phyloP scores from a whole-genome alignment of 495 filamentous ascomycete genomes.

The Physcia stellaris region DNA sequence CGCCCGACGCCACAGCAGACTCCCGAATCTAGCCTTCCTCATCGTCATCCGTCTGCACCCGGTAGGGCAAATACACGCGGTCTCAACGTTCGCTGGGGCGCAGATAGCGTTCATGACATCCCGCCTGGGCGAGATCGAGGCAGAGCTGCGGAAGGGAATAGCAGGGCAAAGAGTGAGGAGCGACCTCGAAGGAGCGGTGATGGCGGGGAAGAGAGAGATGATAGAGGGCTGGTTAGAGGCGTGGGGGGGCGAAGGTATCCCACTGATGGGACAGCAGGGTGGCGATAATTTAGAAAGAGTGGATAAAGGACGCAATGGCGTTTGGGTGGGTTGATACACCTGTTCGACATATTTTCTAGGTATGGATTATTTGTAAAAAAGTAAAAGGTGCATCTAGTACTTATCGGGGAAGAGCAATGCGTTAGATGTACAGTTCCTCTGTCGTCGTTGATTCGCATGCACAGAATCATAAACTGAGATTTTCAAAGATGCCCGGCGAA shows the following conservation, averaged over 20 bases:
- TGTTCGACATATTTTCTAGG: neutral
- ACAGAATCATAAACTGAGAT: too few species aligned
- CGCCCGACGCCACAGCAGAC: neutral
- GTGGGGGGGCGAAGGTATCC: conserved; percentile 10
- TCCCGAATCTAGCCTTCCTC: too few species aligned
- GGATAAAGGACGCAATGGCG: too few species aligned
- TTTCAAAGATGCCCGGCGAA: too few species aligned
- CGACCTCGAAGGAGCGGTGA: neutral
- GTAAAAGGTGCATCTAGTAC: neutral
- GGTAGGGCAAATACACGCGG: neutral
- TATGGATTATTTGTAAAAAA: neutral
- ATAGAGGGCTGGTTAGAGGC: neutral
- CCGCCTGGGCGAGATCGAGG: neutral
- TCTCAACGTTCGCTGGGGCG: neutral
- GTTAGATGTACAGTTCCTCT: neutral
- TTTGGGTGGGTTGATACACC: neutral
- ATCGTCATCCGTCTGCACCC: neutral
- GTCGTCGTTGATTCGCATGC: too few species aligned
- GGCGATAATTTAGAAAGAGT: too few species aligned
- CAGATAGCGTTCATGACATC: neutral
- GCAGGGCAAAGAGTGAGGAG: neutral
- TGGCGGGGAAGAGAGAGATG: neutral
- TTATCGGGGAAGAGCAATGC: neutral
- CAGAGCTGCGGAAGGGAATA: conserved; percentile 5
- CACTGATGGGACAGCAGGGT: neutral